Percentiles rank a stretch among this genome's conserved stretches.
Conservation (phyloP, 1,284 basidiomycete genomes). For the Trametes pubescens region DNA sequence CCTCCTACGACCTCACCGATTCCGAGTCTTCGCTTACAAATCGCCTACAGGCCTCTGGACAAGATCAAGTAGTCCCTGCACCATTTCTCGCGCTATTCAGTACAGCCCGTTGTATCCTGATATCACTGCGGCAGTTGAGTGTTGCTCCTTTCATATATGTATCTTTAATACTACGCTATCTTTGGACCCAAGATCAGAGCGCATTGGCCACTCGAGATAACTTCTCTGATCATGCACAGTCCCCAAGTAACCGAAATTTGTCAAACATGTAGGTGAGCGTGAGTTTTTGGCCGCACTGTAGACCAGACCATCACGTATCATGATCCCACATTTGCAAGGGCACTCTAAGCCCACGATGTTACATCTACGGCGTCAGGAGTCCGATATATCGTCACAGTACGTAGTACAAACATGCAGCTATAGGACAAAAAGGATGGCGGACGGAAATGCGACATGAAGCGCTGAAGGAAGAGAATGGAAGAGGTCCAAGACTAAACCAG, state of each 20-base stretch:
- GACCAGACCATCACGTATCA: too few relatives aligned
- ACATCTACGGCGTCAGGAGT: slow-evolving; percentile 30
- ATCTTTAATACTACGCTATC: neutral
- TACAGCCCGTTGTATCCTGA: neutral
- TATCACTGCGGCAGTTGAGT: slow-evolving; percentile 27
- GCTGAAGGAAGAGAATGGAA: slow-evolving; percentile 31
- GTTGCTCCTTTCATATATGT: slow-evolving; percentile 20
- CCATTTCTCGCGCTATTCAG: neutral
- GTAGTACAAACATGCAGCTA: slow-evolving; percentile 41
- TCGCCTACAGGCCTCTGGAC: slow-evolving; percentile 63
- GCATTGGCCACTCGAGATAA: neutral
- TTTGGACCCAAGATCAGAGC: neutral
- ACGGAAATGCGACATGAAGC: slow-evolving; percentile 25
- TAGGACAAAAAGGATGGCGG: slow-evolving; percentile 28
- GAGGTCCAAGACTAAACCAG: slow-evolving; percentile 31
- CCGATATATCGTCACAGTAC: slow-evolving; percentile 39
- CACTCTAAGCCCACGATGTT: neutral
- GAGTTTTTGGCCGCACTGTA: too few relatives aligned
- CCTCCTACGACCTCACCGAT: slow-evolving; percentile 8
- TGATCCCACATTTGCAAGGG: too few relatives aligned
- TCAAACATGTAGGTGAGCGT: neutral
- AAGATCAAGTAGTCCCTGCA: slow-evolving; percentile 64
- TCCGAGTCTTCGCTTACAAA: slow-evolving; percentile 26
- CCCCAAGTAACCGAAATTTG: neutral
- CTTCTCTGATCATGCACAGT: too few relatives aligned